These are phyloP conservation scores for Claviceps fusiformis DNA, from an alignment of 2,329 filamentous ascomycete species.

Conservation along the genomic window DNA sequence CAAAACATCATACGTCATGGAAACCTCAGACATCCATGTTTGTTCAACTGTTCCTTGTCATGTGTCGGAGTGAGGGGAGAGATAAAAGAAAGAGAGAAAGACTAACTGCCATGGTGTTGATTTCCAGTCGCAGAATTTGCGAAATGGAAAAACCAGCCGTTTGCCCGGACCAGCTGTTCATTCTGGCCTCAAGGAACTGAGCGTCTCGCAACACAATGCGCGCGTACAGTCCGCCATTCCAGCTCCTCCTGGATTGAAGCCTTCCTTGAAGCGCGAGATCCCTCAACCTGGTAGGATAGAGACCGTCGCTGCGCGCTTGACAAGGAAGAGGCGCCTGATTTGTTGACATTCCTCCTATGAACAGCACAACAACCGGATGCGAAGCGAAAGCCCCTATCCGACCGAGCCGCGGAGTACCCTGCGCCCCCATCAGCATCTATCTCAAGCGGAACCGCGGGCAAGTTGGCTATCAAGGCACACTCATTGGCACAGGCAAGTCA, in stretches of 20 bases:
- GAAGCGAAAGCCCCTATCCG: constrained; percentile 46
- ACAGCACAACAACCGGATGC: constrained; percentile 40
- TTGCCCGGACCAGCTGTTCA: constrained; percentile 17
- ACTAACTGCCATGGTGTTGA: background rate
- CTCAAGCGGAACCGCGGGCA: constrained; percentile 27
- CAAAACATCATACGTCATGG: constrained; percentile 17
- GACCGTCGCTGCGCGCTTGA: background rate
- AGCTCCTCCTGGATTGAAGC: constrained; percentile 23
- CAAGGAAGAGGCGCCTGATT: background rate
- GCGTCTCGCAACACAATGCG: constrained; percentile 47
- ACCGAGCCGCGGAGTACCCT: constrained; percentile 39
- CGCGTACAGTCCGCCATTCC: constrained; percentile 31
- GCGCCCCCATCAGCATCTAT: constrained; percentile 13
- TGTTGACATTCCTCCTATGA: constrained; percentile 8
- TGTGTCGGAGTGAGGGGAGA: background rate
- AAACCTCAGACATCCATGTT: constrained; percentile 19
- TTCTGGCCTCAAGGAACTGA: constrained; percentile 35
- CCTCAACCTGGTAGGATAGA: constrained; percentile 26
- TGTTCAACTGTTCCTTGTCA: background rate
- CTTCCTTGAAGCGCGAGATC: constrained; percentile 36
- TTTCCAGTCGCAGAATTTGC: constrained; percentile 11
- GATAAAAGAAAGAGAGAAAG: background rate
- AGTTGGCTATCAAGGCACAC: constrained; percentile 28
- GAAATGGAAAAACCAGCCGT: constrained; percentile 19
- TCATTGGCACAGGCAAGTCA: constrained; percentile 22